A percentile compares a stretch with the other conserved stretches of the same genome.
Conservation (phyloP, 495 filamentous ascomycete genomes). For the Penicillium antarcticum region DNA sequence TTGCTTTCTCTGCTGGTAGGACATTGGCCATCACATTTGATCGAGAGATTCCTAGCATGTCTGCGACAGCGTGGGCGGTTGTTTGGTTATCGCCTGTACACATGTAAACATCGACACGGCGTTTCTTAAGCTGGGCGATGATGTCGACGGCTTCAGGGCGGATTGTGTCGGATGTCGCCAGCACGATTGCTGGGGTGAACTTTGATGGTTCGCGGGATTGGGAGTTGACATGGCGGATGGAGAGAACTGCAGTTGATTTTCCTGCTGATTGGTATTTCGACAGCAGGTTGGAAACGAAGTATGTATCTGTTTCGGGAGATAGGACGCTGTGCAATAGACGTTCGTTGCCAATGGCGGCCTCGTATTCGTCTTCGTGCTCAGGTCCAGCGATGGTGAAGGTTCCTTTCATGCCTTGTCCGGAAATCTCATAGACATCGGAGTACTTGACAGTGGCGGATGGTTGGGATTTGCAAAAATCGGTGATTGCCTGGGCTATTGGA, state of each 20-base stretch:
- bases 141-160: slow-evolving; percentile 69
- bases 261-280: slow-evolving; percentile 66
- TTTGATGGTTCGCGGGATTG: slow-evolving; percentile 20
- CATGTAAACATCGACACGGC: slow-evolving; percentile 77
- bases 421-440: slow-evolving; percentile 64
- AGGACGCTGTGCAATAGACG: slow-evolving; percentile 52
- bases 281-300: slow-evolving; percentile 45
- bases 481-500: slow-evolving; percentile 81
- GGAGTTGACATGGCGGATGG: slow-evolving; percentile 36
- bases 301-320: slow-evolving; percentile 23
- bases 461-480: slow-evolving; percentile 57
- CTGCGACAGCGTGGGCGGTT: slow-evolving; percentile 64
- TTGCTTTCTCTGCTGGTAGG: slow-evolving; percentile 80
- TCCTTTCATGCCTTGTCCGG: slow-evolving; percentile 80
- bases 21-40: slow-evolving; percentile 84
- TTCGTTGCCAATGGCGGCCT: slow-evolving; percentile 84
- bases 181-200: slow-evolving; percentile 63
- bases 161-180: slow-evolving; percentile 69
- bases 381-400: slow-evolving; percentile 46
- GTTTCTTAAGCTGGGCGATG: slow-evolving; percentile 63
- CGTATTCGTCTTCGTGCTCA: slow-evolving; percentile 33
- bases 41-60: slow-evolving; percentile 68
- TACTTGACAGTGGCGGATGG: slow-evolving; percentile 28
- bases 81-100: slow-evolving; percentile 74
- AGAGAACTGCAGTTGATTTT: slow-evolving; percentile 71